Conservation (phyloP, 345 rosid species). For the Adansonia digitata region DNA sequence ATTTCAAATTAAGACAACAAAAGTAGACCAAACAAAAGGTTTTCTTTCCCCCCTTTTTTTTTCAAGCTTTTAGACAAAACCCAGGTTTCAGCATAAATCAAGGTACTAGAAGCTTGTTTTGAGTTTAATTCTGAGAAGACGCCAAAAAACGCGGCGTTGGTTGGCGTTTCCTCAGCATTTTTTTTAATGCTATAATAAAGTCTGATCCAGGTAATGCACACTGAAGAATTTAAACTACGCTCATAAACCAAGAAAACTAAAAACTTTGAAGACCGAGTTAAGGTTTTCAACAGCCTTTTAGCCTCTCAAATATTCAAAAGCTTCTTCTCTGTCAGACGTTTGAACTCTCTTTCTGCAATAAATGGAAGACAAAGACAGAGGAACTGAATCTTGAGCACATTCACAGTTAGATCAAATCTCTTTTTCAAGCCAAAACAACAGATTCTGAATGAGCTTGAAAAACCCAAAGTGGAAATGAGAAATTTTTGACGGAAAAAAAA, state of each 20-base stretch:
- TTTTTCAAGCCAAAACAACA: background rate
- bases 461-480: background rate
- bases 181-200: background rate
- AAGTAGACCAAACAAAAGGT: background rate
- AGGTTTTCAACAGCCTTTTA: background rate
- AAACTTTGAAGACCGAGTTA: background rate
- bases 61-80: background rate
- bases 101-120: background rate
- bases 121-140: slow-evolving; percentile 6
- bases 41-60: background rate
- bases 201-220: background rate
- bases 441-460: background rate
- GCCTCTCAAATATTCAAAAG: background rate
- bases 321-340: background rate
- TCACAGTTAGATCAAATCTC: background rate
- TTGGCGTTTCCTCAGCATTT: background rate
- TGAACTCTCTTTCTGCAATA: background rate
- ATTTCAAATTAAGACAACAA: background rate
- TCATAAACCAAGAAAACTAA: background rate
- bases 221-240: background rate
- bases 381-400: slow-evolving; percentile 4
- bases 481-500: background rate
- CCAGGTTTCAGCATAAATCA: slow-evolving; percentile 9
- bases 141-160: background rate
- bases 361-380: background rate